Conservation (phyloP, 23 red algal genomes). For the Gracilaria gracilis region DNA sequence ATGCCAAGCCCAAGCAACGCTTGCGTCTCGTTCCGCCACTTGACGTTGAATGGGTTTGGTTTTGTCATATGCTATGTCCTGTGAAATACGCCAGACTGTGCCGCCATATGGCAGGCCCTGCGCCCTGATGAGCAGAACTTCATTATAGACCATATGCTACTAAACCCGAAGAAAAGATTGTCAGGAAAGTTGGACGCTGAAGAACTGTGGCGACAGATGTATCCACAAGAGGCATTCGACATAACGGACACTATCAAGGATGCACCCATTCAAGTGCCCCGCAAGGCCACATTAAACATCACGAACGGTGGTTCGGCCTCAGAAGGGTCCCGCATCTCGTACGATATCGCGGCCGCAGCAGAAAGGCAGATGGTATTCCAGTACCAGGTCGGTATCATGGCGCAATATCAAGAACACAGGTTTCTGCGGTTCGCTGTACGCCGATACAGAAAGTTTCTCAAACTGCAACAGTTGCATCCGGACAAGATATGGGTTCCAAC, state of each 20-base stretch:
- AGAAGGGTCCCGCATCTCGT: neutral
- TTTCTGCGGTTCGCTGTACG: slow-evolving; percentile 5
- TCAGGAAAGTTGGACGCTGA: neutral
- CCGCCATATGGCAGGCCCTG: slow-evolving; percentile 13
- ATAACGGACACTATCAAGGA: neutral
- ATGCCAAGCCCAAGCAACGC: neutral
- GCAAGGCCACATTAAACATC: neutral
- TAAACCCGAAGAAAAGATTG: neutral
- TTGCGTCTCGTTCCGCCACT: slow-evolving; percentile 21
- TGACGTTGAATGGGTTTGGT: slow-evolving; percentile 64
- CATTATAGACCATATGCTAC: neutral
- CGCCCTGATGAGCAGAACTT: neutral
- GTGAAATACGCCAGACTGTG: slow-evolving; percentile 32
- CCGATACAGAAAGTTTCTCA: slow-evolving; percentile 33
- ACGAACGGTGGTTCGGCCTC: too few species aligned
- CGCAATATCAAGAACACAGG: slow-evolving; percentile 30
- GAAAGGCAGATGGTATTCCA: slow-evolving; percentile 36
- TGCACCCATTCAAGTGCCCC: neutral
- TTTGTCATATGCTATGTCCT: slow-evolving; percentile 58
- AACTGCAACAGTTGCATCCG: neutral
- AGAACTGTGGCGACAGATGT: slow-evolving; percentile 1
- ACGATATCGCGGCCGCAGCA: slow-evolving; percentile 14
- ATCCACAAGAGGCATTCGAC: slow-evolving; percentile 30
- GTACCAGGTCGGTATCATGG: slow-evolving; percentile 56
- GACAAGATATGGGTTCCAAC: slow-evolving; percentile 30